Conservation (phyloP, 2,329 filamentous ascomycete species). For the Stachybotrys chartarum region DNA sequence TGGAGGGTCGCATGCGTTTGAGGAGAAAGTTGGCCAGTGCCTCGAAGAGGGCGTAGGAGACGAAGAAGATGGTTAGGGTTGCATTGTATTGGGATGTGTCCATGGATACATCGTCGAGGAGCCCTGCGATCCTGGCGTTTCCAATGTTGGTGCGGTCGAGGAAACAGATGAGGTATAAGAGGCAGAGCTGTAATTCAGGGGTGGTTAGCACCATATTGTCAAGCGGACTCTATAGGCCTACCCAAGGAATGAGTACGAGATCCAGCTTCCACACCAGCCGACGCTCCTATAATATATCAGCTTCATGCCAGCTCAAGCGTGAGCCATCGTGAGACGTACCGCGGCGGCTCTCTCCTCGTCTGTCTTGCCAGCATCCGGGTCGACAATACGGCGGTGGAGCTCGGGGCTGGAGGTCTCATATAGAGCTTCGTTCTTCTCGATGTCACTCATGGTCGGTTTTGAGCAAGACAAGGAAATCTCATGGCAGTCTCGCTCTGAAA, state of each 20-base stretch:
- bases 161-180: constrained; percentile 70
- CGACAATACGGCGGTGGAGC: constrained; percentile 14
- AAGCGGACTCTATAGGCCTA: constrained; percentile 13
- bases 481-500: too few relatives aligned
- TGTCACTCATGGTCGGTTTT: constrained; percentile 21
- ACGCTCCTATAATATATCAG: constrained; percentile 40
- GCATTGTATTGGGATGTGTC: constrained; percentile 62
- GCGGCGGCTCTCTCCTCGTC: constrained; percentile 54
- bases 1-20: constrained; percentile 65
- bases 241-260: constrained; percentile 52
- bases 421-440: constrained; percentile 19
- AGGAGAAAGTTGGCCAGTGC: constrained; percentile 72
- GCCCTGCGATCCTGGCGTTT: constrained; percentile 53
- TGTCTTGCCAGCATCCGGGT: constrained; percentile 54
- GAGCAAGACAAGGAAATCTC: background rate
- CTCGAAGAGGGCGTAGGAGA: constrained; percentile 77
- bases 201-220: background rate
- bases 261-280: constrained; percentile 57
- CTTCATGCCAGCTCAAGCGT: background rate
- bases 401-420: constrained; percentile 22
- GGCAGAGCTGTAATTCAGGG: constrained; percentile 43
- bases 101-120: constrained; percentile 53
- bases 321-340: constrained; percentile 33
- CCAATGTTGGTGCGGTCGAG: constrained; percentile 74
- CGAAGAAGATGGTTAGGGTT: constrained; percentile 76